Evolutionary conservation across 2,329 filamentous ascomycete species (phyloP).

Genomic region (Pseudogymnoascus sp.): DNA sequence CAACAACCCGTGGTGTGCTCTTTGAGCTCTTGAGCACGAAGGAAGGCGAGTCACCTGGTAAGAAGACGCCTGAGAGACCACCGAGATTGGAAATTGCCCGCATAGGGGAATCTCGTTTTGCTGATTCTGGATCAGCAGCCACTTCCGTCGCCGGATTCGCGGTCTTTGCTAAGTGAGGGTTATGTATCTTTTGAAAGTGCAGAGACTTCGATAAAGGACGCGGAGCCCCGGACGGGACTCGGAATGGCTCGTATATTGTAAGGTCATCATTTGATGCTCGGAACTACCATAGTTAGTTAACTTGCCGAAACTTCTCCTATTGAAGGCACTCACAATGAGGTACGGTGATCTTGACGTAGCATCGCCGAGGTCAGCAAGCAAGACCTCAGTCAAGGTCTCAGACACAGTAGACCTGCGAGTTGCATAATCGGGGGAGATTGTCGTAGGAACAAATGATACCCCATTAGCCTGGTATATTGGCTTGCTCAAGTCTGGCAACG

Average conservation of each 20-base stretch:
- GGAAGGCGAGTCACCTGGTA: constrained; percentile 69
- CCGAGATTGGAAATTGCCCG: constrained; percentile 50
- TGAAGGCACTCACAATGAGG: constrained; percentile 56
- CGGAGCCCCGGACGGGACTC: constrained; percentile 30
- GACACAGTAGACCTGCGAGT: constrained; percentile 62
- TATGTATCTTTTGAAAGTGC: constrained; percentile 67
- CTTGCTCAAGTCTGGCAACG: constrained; percentile 62
- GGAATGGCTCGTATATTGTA: constrained; percentile 77
- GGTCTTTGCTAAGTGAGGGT: constrained; percentile 56
- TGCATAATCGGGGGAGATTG: constrained; percentile 63
- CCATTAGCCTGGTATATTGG: constrained; percentile 69
- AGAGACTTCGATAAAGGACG: constrained; percentile 37
- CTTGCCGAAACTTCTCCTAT: neutral
- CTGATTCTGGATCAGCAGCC: constrained; percentile 39
- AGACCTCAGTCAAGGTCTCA: constrained; percentile 67
- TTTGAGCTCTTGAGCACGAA: constrained; percentile 79
- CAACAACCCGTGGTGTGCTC: constrained; percentile 65
- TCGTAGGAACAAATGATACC: constrained; percentile 66
- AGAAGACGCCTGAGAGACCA: constrained; percentile 73
- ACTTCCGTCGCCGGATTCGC: constrained; percentile 38
- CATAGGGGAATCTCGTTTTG: constrained; percentile 34
- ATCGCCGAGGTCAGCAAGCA: constrained; percentile 81
- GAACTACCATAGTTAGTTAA: constrained; percentile 39
- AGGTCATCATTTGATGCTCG: constrained; percentile 76
- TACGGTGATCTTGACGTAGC: constrained; percentile 61